Conservation (phyloP, 2,329 filamentous ascomycete species). For the Aspergillus japonicus region DNA sequence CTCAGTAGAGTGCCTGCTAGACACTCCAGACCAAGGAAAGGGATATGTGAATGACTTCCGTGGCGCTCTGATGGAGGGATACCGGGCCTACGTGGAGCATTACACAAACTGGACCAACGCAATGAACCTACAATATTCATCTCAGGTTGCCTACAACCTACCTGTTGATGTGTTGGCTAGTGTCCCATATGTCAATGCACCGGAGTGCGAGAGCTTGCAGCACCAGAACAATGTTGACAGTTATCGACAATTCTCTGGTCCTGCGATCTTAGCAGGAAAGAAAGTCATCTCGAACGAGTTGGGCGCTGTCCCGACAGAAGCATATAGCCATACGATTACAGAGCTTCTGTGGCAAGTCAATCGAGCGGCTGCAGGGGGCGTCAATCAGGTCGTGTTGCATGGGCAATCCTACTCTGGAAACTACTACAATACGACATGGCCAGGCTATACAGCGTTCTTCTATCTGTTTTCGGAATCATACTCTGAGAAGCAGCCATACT, state of each 20-base stretch:
- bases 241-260: slow-evolving; percentile 42
- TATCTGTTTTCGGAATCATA: slow-evolving; percentile 42
- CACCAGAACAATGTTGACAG: slow-evolving; percentile 37
- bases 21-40: slow-evolving; percentile 7
- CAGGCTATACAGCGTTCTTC: slow-evolving; percentile 46
- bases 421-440: slow-evolving; percentile 51
- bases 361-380: slow-evolving; percentile 40
- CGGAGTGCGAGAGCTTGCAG: slow-evolving; percentile 40
- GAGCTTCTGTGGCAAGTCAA: slow-evolving; percentile 40
- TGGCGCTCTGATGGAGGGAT: slow-evolving; percentile 8
- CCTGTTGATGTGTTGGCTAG: slow-evolving; percentile 39
- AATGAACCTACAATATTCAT: slow-evolving; percentile 35
- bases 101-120: slow-evolving; percentile 33
- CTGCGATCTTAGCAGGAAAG: slow-evolving; percentile 39
- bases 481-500: slow-evolving; percentile 21
- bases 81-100: slow-evolving; percentile 28
- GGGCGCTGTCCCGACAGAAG: slow-evolving; percentile 27
- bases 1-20: slow-evolving; percentile 8
- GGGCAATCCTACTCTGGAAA: slow-evolving; percentile 44
- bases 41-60: slow-evolving; percentile 13
- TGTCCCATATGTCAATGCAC: slow-evolving; percentile 37
- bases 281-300: slow-evolving; percentile 42
- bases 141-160: slow-evolving; percentile 42
- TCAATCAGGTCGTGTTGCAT: slow-evolving; percentile 49
- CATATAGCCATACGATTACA: slow-evolving; percentile 28